These are phyloP conservation scores for Aspergillus felis DNA, from an alignment of 2,329 filamentous ascomycete species.

Conservation along the genomic window DNA sequence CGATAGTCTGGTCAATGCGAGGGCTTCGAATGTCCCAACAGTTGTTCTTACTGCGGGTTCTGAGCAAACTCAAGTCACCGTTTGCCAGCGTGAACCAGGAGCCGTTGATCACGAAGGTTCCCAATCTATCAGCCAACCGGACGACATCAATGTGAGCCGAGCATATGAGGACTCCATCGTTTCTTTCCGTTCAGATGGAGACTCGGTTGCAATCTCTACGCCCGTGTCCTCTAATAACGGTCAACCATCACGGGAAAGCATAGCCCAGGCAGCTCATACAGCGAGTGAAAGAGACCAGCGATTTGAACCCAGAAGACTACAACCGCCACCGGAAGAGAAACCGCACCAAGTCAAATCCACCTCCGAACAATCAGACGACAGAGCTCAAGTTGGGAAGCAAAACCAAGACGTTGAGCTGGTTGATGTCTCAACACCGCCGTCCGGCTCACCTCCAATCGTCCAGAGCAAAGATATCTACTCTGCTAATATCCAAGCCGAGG, in stretches of 20 bases:
- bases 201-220: neutral
- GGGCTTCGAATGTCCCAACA: neutral
- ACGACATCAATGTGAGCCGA: neutral
- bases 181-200: neutral
- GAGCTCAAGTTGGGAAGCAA: neutral
- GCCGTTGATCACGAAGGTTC: neutral
- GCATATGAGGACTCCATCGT: neutral
- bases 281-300: neutral
- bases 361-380: neutral
- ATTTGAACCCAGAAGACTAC: neutral
- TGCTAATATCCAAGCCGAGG: neutral
- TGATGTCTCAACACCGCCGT: neutral
- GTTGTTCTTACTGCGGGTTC: neutral
- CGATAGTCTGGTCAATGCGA: constrained; percentile 1
- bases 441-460: neutral
- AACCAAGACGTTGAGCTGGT: neutral
- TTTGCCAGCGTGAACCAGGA: neutral
- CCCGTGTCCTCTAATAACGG: neutral
- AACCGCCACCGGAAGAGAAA: neutral
- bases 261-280: neutral
- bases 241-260: neutral
- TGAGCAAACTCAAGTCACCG: constrained; percentile 3
- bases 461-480: neutral
- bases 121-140: neutral
- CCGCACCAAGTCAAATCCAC: neutral